These are phyloP conservation scores for Grifola frondosa DNA, from an alignment of 1,284 basidiomycete species.

Conservation along the genomic window DNA sequence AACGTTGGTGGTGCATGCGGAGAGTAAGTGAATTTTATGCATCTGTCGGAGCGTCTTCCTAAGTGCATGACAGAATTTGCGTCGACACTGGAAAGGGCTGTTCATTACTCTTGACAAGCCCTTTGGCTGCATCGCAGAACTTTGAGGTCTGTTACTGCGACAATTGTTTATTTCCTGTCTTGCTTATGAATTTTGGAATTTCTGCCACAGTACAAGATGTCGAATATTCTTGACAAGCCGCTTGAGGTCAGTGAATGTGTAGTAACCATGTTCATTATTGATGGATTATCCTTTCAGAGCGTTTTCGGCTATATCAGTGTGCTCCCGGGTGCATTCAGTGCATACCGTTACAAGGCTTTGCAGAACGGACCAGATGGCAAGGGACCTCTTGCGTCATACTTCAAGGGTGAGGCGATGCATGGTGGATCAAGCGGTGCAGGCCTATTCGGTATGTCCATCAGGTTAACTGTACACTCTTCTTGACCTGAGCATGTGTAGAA, in stretches of 20 bases:
- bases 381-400: constrained; percentile 88
- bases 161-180: not conserved
- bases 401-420: constrained; percentile 90
- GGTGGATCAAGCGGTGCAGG: constrained; percentile 60
- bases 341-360: constrained; percentile 86
- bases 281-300: constrained; percentile 44
- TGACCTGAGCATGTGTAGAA: constrained; percentile 39
- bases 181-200: not conserved
- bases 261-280: constrained; percentile 10
- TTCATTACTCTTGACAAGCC: constrained; percentile 77
- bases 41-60: too few relatives aligned
- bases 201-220: constrained; percentile 76
- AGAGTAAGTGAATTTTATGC: constrained; percentile 56
- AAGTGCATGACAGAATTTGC: constrained; percentile 67
- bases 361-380: constrained; percentile 80
- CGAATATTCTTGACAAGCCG: constrained; percentile 90
- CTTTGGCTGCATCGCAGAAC: constrained; percentile 89
- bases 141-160: constrained; percentile 59
- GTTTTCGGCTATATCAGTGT: constrained; percentile 93
- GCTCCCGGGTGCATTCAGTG: constrained; percentile 88
- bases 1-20: constrained; percentile 94
- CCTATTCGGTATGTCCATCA: constrained; percentile 54
- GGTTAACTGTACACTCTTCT: constrained; percentile 1
- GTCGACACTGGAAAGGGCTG: constrained; percentile 83
- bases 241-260: constrained; percentile 57